These are phyloP conservation scores for Backusella morwellensis DNA, from an alignment of 192 early-diverging fungal genomes.

Conservation along the genomic window DNA sequence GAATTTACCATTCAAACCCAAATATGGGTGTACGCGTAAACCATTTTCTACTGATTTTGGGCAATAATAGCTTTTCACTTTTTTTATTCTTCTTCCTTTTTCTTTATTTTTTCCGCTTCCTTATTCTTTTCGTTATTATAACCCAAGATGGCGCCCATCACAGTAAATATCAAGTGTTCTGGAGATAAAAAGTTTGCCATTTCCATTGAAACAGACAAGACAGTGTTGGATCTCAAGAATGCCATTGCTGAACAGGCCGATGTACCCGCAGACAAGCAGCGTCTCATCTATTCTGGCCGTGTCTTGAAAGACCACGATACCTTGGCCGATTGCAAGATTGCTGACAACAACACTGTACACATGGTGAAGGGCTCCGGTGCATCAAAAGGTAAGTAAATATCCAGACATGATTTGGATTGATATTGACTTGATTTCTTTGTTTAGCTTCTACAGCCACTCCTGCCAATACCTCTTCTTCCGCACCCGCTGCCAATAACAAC, in stretches of 20 bases:
- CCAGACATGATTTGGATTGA: not conserved
- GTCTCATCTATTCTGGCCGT: conserved; percentile 91
- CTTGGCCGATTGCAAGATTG: conserved; percentile 77
- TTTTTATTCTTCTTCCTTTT: not conserved
- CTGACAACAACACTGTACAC: conserved; percentile 87
- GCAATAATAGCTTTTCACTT: not conserved
- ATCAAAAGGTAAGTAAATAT: conserved; percentile 15
- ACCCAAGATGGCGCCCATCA: conserved; percentile 57
- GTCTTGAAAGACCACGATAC: conserved; percentile 92
- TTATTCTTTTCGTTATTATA: not conserved
- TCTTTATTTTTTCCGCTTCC: not conserved
- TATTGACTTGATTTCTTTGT: not conserved
- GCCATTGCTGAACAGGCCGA: conserved; percentile 65
- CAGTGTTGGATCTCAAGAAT: conserved; percentile 74
- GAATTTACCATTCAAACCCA: not conserved
- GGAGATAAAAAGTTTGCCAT: conserved; percentile 74
- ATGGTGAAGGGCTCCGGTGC: conserved; percentile 73
- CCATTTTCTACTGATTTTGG: conserved; percentile 1
- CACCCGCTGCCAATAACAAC: conserved; percentile 17
- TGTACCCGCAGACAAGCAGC: conserved; percentile 67
- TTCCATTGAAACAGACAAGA: conserved; percentile 54
- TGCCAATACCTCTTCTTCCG: conserved; percentile 30
- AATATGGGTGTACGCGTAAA: not conserved
- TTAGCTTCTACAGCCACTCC: conserved; percentile 38
- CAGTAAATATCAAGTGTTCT: conserved; percentile 71